These are phyloP conservation scores for Hyphodiscus hymeniophilus DNA, from an alignment of 495 filamentous ascomycete genomes.

Conservation along the genomic window DNA sequence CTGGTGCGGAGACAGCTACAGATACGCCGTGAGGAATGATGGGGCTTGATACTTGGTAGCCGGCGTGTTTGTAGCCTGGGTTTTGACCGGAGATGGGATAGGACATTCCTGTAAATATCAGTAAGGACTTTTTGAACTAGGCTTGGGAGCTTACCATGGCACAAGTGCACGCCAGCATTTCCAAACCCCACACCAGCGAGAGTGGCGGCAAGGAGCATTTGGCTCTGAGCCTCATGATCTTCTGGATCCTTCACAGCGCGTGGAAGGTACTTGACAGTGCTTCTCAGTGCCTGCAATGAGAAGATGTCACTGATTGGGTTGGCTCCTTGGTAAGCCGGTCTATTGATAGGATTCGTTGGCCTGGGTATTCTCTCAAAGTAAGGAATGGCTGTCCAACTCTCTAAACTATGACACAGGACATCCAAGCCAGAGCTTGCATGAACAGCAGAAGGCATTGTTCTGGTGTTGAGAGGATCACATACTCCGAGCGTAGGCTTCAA, in stretches of 20 bases:
- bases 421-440: constrained; percentile 84
- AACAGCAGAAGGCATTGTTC: constrained; percentile 89
- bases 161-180: constrained; percentile 94
- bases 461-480: constrained; percentile 90
- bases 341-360: constrained; percentile 80
- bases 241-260: constrained; percentile 79
- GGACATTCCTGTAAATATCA: constrained; percentile 57
- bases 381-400: constrained; percentile 95
- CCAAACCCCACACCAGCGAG: constrained; percentile 94
- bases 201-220: constrained; percentile 94
- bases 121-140: neutral
- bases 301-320: constrained; percentile 98
- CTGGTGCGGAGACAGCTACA: constrained; percentile 89
- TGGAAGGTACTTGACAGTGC: constrained; percentile 84
- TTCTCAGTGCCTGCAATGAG: constrained; percentile 69
- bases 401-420: constrained; percentile 87
- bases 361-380: constrained; percentile 77
- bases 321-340: constrained; percentile 92
- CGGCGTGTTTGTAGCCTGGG: constrained; percentile 76
- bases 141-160: constrained; percentile 53
- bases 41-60: constrained; percentile 63
- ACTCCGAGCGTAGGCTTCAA: constrained; percentile 94
- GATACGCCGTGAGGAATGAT: constrained; percentile 95
- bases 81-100: constrained; percentile 95
- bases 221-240: constrained; percentile 79